These are phyloP conservation scores for Ogataea degrootiae DNA, from an alignment of 805 yeast species.

Conservation along the genomic window DNA sequence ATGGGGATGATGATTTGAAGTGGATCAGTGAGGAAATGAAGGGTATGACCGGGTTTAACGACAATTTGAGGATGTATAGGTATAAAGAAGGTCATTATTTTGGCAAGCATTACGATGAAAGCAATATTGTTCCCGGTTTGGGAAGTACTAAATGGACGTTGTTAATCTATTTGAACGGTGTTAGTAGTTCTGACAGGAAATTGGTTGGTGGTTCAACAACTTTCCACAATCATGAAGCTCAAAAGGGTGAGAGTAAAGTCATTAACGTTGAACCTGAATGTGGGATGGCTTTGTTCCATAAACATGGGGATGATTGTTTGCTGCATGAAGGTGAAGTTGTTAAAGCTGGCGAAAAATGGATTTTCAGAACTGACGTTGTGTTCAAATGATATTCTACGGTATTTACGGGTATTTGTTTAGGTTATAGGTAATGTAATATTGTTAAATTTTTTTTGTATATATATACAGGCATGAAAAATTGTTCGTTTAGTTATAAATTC, in stretches of 20 bases:
- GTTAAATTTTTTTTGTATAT: not conserved
- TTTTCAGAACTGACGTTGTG: constrained; percentile 54
- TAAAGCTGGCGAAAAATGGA: constrained; percentile 53
- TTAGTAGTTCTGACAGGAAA: constrained; percentile 22
- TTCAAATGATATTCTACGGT: constrained; percentile 11
- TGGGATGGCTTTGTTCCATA: constrained; percentile 58
- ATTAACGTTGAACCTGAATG: constrained; percentile 40
- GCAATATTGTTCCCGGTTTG: no score
- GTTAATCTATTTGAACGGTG: constrained; percentile 48
- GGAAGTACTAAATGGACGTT: constrained; percentile 58
- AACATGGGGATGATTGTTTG: constrained; percentile 63
- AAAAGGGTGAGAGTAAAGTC: constrained; percentile 18
- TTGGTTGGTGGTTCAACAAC: constrained; percentile 58
- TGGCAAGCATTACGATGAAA: constrained; percentile 57
- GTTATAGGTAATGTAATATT: not conserved
- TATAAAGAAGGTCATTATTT: constrained; percentile 55
- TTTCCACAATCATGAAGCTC: constrained; percentile 34
- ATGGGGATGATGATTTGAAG: constrained; percentile 9
- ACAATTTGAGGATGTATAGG: constrained; percentile 52
- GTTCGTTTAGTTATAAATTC: constrained; percentile 6
- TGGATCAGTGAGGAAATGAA: constrained; percentile 29
- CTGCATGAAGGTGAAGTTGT: constrained; percentile 55
- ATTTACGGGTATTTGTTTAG: not conserved
- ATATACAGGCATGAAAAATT: constrained; percentile 4
- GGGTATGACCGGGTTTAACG: constrained; percentile 45